Percentiles rank a stretch among this genome's conserved stretches.
phyloP scores from a whole-genome alignment of 352 stramenopile genomes.

The Phytophthora ohioensis region DNA sequence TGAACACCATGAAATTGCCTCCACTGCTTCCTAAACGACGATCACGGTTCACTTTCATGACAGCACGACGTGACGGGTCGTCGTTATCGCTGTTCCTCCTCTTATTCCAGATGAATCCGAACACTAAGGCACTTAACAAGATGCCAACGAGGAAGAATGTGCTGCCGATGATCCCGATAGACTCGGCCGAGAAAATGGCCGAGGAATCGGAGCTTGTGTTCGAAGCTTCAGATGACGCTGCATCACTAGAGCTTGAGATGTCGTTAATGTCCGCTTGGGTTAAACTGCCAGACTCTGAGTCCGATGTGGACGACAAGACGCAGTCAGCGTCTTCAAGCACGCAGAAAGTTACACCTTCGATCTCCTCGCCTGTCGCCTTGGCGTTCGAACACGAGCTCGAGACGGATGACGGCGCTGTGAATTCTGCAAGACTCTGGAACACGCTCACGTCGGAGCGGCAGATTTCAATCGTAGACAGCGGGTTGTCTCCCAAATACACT shows the following conservation, averaged over 20 bases:
- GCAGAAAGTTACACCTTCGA: conserved; percentile 50
- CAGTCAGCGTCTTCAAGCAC: conserved; percentile 44
- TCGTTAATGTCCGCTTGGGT: conserved; percentile 23
- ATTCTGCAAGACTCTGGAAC: conserved; percentile 42
- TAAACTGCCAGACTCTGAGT: conserved; percentile 21
- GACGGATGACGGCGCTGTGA: conserved; percentile 45
- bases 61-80: conserved; percentile 10
- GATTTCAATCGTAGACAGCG: conserved; percentile 58
- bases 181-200: conserved; percentile 53
- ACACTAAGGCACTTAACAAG: conserved; percentile 47
- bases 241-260: conserved; percentile 30
- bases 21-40: conserved; percentile 42
- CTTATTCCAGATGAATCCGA: conserved; percentile 48
- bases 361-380: conserved; percentile 31
- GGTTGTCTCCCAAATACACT: conserved; percentile 54
- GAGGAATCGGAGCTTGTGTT: conserved; percentile 31
- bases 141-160: conserved; percentile 57
- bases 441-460: conserved; percentile 54
- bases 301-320: conserved; percentile 12
- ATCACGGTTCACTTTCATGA: conserved; percentile 39
- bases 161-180: conserved; percentile 61
- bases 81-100: conserved; percentile 28
- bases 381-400: conserved; percentile 40
- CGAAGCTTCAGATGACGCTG: conserved; percentile 4
- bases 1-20: conserved; percentile 44